These are phyloP conservation scores for Artemisia argyi DNA, from an alignment of 129 eudicot genomes.

Conservation along the genomic window DNA sequence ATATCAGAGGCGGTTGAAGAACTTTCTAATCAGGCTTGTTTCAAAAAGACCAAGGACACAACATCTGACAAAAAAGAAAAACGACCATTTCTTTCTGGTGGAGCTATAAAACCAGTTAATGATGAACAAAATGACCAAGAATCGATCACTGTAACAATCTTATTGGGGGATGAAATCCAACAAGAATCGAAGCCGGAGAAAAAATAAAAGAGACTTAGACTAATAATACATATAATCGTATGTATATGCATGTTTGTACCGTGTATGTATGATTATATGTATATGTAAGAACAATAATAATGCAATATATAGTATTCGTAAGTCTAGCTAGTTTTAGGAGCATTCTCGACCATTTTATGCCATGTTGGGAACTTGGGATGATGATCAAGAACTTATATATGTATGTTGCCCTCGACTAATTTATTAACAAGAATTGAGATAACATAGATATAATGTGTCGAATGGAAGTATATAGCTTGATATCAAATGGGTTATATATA, in stretches of 20 bases:
- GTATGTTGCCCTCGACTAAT: neutral
- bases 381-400: neutral
- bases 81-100: slow-evolving; percentile 35
- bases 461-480: neutral
- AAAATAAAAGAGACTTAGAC: neutral
- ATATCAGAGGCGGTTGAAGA: slow-evolving; percentile 45
- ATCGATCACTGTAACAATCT: neutral
- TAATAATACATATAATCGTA: neutral
- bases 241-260: neutral
- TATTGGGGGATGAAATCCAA: neutral
- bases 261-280: neutral
- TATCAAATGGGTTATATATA: too few species aligned
- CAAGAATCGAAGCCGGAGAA: slow-evolving; percentile 7
- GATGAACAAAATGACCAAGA: slow-evolving; percentile 16
- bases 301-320: neutral
- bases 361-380: slow-evolving; percentile 23
- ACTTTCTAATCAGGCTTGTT: slow-evolving; percentile 45
- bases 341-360: slow-evolving; percentile 7
- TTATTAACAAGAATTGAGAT: neutral
- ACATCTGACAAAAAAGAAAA: slow-evolving; percentile 15
- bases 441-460: neutral
- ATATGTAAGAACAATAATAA: neutral
- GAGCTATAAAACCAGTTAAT: slow-evolving; percentile 48
- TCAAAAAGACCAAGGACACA: slow-evolving; percentile 30
- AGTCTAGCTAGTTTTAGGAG: neutral